Evolutionary conservation across 768 basidiomycete genomes (phyloP).

Genomic region (Tephrocybe sp.): DNA sequence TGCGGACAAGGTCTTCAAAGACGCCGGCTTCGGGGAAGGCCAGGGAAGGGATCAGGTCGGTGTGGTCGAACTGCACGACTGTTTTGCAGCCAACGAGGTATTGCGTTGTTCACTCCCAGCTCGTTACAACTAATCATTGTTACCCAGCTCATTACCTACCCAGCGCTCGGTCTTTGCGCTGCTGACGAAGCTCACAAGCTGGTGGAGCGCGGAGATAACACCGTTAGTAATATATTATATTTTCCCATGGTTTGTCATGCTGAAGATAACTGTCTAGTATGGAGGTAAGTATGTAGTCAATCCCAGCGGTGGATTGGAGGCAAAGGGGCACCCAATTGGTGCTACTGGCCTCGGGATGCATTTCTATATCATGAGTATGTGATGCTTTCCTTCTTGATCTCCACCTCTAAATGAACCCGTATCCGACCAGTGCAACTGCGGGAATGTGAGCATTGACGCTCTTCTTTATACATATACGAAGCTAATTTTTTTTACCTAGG

Average conservation of each 20-base stretch:
- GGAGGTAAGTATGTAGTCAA: slow-evolving; percentile 86
- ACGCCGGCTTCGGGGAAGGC: slow-evolving; percentile 68
- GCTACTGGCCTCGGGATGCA: slow-evolving; percentile 87
- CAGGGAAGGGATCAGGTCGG: slow-evolving; percentile 72
- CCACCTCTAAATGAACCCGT: slow-evolving; percentile 5
- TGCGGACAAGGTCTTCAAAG: slow-evolving; percentile 66
- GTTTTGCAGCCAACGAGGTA: slow-evolving; percentile 82
- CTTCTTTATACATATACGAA: background rate
- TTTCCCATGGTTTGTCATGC: background rate
- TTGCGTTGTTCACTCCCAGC: background rate
- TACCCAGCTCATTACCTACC: slow-evolving; percentile 72
- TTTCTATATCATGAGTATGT: slow-evolving; percentile 78
- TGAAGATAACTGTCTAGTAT: slow-evolving; percentile 48
- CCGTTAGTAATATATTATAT: slow-evolving; percentile 43
- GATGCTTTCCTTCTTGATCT: background rate
- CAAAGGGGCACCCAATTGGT: slow-evolving; percentile 87
- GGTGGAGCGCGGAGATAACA: slow-evolving; percentile 77
- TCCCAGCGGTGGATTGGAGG: slow-evolving; percentile 82
- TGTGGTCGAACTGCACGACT: slow-evolving; percentile 87
- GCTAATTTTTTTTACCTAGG: slow-evolving; percentile 36
- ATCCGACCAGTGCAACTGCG: slow-evolving; percentile 65
- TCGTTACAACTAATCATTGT: background rate
- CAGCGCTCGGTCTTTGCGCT: slow-evolving; percentile 73
- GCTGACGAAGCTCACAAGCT: slow-evolving; percentile 69
- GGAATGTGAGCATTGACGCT: slow-evolving; percentile 46